Evolutionary conservation across 805 yeast genomes (phyloP).

Genomic region (Wickerhamiella cacticola): DNA sequence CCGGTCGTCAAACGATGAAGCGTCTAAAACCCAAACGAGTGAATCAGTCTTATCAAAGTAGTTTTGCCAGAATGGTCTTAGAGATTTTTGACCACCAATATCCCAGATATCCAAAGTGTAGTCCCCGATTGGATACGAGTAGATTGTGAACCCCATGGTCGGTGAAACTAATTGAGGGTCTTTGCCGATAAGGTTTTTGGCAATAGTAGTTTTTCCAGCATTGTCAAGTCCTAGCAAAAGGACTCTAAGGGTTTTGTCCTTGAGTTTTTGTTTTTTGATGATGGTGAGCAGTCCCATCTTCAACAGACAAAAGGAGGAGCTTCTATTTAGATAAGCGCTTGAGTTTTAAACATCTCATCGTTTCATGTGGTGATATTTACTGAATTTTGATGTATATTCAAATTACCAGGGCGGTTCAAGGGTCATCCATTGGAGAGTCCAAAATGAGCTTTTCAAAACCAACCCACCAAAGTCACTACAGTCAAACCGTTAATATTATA

Average conservation of each 20-base stretch:
- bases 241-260: constrained; percentile 65
- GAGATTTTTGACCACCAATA: constrained; percentile 77
- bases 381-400: too few relatives aligned
- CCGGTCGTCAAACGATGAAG: constrained; percentile 41
- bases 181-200: constrained; percentile 42
- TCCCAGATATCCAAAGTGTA: constrained; percentile 43
- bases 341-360: too few relatives aligned
- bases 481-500: constrained; percentile 4
- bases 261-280: constrained; percentile 68
- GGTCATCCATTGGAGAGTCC: too few relatives aligned
- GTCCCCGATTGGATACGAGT: constrained; percentile 35
- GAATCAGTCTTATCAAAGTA: constrained; percentile 75
- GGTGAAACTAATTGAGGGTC: constrained; percentile 56
- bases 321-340: too few relatives aligned
- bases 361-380: too few relatives aligned
- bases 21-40: constrained; percentile 79
- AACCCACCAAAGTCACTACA: not conserved
- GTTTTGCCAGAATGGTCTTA: constrained; percentile 86
- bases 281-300: constrained; percentile 78
- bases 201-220: constrained; percentile 82
- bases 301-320: too few relatives aligned
- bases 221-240: constrained; percentile 78
- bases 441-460: not conserved
- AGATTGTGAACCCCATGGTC: constrained; percentile 81
- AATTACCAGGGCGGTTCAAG: too few relatives aligned